These are phyloP conservation scores for Pythium oligandrum DNA, from an alignment of 352 stramenopile genomes.

Conservation along the genomic window DNA sequence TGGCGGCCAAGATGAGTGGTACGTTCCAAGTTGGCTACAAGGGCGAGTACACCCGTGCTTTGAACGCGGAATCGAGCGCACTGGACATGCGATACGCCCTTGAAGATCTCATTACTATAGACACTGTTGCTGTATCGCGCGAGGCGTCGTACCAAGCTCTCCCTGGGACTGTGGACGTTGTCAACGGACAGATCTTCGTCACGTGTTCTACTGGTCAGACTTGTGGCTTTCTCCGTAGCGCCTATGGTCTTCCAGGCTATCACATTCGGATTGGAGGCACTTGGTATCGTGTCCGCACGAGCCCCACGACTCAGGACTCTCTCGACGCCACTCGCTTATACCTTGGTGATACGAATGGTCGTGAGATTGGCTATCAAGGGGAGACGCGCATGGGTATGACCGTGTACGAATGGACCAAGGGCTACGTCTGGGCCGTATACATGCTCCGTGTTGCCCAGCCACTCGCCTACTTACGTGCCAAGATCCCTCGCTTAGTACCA, in stretches of 20 bases:
- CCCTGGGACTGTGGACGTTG: constrained; percentile 45
- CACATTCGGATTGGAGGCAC: constrained; percentile 44
- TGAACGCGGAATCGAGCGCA: constrained; percentile 68
- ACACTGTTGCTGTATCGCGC: constrained; percentile 43
- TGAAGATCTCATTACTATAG: constrained; percentile 50
- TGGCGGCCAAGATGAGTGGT: constrained; percentile 55
- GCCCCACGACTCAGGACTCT: constrained; percentile 28
- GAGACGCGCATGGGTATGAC: constrained; percentile 28
- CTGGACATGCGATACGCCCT: constrained; percentile 62
- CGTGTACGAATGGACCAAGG: constrained; percentile 70
- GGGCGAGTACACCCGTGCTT: constrained; percentile 42
- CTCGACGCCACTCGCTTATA: constrained; percentile 39
- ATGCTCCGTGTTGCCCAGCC: constrained; percentile 42
- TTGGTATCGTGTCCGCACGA: constrained; percentile 70
- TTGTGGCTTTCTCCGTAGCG: constrained; percentile 46
- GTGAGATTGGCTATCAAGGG: constrained; percentile 50
- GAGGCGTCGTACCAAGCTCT: constrained; percentile 43
- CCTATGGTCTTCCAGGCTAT: constrained; percentile 58
- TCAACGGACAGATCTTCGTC: constrained; percentile 52
- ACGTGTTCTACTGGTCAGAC: constrained; percentile 39
- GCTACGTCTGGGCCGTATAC: constrained; percentile 56
- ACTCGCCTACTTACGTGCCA: constrained; percentile 41
- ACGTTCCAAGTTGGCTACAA: constrained; percentile 77
- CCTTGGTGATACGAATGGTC: constrained; percentile 53
- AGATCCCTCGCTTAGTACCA: constrained; percentile 52